These are phyloP conservation scores for Mycena rebaudengoi DNA, from an alignment of 768 basidiomycete genomes.

Conservation along the genomic window DNA sequence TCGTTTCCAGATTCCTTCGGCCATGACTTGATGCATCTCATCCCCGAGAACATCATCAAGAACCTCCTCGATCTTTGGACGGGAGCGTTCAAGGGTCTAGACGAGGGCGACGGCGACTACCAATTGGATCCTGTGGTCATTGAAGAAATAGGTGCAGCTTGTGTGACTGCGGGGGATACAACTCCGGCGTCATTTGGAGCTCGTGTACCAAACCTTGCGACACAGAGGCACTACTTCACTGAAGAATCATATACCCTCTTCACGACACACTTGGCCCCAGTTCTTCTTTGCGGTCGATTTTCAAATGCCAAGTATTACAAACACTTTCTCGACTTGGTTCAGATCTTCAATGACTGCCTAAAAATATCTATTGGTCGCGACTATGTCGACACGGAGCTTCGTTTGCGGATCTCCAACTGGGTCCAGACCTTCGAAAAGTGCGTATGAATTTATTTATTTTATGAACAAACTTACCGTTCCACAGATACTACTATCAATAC, in stretches of 20 bases:
- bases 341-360: background rate
- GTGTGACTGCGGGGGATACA: background rate
- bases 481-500: slow-evolving; percentile 1
- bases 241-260: background rate
- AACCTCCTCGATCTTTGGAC: slow-evolving; percentile 54
- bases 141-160: background rate
- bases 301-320: background rate
- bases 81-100: slow-evolving; percentile 50
- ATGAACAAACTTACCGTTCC: background rate
- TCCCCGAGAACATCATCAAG: slow-evolving; percentile 53
- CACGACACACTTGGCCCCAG: background rate
- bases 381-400: background rate
- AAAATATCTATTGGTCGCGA: background rate
- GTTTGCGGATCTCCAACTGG: background rate
- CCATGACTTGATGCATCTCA: slow-evolving; percentile 59
- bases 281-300: background rate
- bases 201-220: background rate
- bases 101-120: slow-evolving; percentile 40
- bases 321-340: background rate
- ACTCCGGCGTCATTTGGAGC: background rate
- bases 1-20: slow-evolving; percentile 50
- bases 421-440: background rate
- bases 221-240: background rate
- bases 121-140: background rate
- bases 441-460: background rate